Base-by-base conservation (phyloP, 1,139 yeast species). In the Barnettozyma hawaiiensis region DNA sequence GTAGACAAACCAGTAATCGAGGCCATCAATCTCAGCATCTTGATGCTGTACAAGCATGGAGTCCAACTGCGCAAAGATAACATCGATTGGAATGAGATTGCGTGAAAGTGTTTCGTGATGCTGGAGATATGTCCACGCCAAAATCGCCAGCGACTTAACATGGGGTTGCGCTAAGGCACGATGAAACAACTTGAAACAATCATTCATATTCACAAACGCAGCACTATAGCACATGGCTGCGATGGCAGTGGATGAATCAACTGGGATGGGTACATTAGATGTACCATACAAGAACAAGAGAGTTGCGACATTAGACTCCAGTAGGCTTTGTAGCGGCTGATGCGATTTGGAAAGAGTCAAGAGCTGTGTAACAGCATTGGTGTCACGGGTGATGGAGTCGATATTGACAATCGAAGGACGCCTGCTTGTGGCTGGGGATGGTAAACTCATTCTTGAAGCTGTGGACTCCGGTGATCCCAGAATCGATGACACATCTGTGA, bases 171-270 rank as follows among this genome's bases (percentile, higher is more conserved):
- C n/a, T 45, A 55, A 43, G 8, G 51, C 43, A 12, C 43, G 42
- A 22, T 50, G 48, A 19, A 51, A 45, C 6, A 53, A 33, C n/a
- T 37, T 37, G 4, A 48, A 20, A 28, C 50, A 47, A 27, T 53
- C 56, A 28, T 41, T 31, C 28, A 45, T 35, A 10, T 47, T 39
- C 7, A 41, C 42, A 21, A 45, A 48, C 2, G 53, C 48, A 7
- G 58, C 53, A 31, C 55, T 50, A 32, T 49, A 49, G 7, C 53
- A 47, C 7, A 53, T 26, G 2, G 52, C 45, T 1, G 57, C 47
- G 33, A 47, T 40, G 12, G 50, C 31, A 15, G 35, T 41, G 2
- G 34, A 27, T 2, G 42, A 34, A 12, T 43, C 43, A 16, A 37
- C 38, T 2, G 39, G 31, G 10, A 41, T 36, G 9, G 49, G 49